These are phyloP conservation scores for Fusarium albosuccineum DNA, from an alignment of 2,329 filamentous ascomycete genomes.

Conservation along the genomic window DNA sequence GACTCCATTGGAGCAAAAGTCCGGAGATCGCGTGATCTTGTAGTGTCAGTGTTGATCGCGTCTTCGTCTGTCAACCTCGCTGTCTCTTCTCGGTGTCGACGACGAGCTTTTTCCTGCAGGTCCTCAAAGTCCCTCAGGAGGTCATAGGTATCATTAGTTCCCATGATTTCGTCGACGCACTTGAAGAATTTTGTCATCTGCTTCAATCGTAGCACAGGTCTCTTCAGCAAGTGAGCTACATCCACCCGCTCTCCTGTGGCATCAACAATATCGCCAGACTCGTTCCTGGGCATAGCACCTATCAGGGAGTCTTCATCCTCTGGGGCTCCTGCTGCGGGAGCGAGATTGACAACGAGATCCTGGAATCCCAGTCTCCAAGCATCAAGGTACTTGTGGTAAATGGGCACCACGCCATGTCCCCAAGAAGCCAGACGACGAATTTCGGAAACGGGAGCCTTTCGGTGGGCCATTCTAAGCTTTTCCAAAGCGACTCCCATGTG, in stretches of 20 bases:
- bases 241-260: slow-evolving; percentile 90
- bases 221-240: slow-evolving; percentile 91
- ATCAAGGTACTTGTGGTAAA: slow-evolving; percentile 88
- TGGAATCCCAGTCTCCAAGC: slow-evolving; percentile 95
- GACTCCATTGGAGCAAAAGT: slow-evolving; percentile 79
- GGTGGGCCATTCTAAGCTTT: slow-evolving; percentile 83
- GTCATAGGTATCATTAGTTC: slow-evolving; percentile 60
- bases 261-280: slow-evolving; percentile 75
- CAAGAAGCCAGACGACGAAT: slow-evolving; percentile 80
- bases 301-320: slow-evolving; percentile 73
- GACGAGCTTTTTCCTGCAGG: slow-evolving; percentile 82
- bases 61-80: slow-evolving; percentile 87
- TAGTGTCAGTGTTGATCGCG: slow-evolving; percentile 85
- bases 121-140: slow-evolving; percentile 70
- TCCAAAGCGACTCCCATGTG: slow-evolving; percentile 94
- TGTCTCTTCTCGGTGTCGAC: slow-evolving; percentile 71
- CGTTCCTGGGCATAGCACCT: slow-evolving; percentile 71
- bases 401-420: slow-evolving; percentile 81
- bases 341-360: slow-evolving; percentile 93
- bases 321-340: slow-evolving; percentile 68
- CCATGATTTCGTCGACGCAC: slow-evolving; percentile 69
- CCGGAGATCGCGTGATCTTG: slow-evolving; percentile 81
- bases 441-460: slow-evolving; percentile 80
- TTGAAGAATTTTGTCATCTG: slow-evolving; percentile 87
- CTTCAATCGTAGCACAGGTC: slow-evolving; percentile 88